Base-by-base conservation (phyloP, 2,329 filamentous ascomycete species). In the Xylariaceae sp. region DNA sequence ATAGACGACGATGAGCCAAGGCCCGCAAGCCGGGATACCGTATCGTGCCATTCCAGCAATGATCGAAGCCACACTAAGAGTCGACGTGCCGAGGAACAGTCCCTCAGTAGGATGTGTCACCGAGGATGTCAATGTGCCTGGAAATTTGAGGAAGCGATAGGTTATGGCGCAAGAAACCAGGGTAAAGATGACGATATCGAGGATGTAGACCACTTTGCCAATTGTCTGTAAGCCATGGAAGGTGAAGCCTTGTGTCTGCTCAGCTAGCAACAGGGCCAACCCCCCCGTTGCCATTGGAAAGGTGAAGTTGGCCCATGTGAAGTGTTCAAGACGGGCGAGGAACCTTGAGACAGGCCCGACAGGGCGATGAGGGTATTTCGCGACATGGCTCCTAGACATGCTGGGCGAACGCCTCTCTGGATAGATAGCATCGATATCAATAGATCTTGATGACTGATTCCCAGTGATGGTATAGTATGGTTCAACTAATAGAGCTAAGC, bases 31-130 rank as follows among this genome's bases (percentile, higher is more conserved):
- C 27, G 71, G 68, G 3, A 70, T 62, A 19, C 61, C 60, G 45
- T 66, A 66, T 44, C 68, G 66, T 39, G 71, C 68, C 12, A 70
- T 71, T 15, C 68, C 66, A 3, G 66, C 63, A 46, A 74, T 71
- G 55, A 74, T 72, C 10, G 69, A 71, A 4, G 71, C 75, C 58
- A 75, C 68, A 5, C 72, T 71, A 7, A 66, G 55, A 0, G 57
- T 58, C 11, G 62, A 60, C 9, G 62, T 65, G 2, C 69, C 68
- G 15, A 77, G 62, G 60, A 76, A 77, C 6, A 77, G 67, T 1
- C 71, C 71, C 60, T 81, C 78, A n/a, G 69, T 70, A 6, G 76
- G 75, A 50, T 76, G 74, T 0, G 67, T 71, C 18, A 79, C 63
- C 0, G 75, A 76, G 42, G 64, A 64, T 17, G 67, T 68, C 44